Conservation (phyloP, 495 filamentous ascomycete genomes). For the Schizothecium vesticola region DNA sequence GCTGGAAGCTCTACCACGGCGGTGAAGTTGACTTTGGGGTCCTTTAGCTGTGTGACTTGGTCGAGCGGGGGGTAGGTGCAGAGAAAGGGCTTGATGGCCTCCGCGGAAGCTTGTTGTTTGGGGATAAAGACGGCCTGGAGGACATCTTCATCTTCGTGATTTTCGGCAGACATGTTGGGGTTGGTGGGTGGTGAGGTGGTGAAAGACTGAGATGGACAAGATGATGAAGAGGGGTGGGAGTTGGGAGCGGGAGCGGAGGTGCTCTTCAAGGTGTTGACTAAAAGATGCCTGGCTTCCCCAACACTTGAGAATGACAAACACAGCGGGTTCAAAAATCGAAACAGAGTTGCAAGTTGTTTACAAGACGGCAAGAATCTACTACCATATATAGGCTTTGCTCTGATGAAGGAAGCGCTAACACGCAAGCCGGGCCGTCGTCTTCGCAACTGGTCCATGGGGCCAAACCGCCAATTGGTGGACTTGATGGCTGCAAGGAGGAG, state of each 20-base stretch:
- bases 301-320: not conserved
- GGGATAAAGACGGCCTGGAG: constrained; percentile 21
- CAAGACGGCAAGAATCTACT: not conserved
- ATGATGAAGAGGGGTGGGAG: not conserved
- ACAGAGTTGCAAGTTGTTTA: not conserved
- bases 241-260: not conserved
- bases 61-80: constrained; percentile 61
- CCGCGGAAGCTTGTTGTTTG: constrained; percentile 10
- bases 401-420: not conserved
- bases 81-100: constrained; percentile 29
- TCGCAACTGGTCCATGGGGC: not conserved
- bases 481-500: not conserved
- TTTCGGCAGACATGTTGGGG: not conserved
- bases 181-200: not conserved
- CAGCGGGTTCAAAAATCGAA: not conserved
- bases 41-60: constrained; percentile 57
- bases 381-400: not conserved
- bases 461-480: not conserved
- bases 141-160: constrained; percentile 15
- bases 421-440: not conserved
- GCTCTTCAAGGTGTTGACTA: not conserved
- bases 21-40: constrained; percentile 52
- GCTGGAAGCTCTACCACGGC: constrained; percentile 66
- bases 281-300: not conserved
- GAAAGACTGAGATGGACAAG: no score